Percentiles rank a stretch among this genome's conserved stretches.
These are phyloP conservation scores for Laetiporus sulphureus DNA, from an alignment of 1,284 basidiomycete genomes.

Conservation along the genomic window DNA sequence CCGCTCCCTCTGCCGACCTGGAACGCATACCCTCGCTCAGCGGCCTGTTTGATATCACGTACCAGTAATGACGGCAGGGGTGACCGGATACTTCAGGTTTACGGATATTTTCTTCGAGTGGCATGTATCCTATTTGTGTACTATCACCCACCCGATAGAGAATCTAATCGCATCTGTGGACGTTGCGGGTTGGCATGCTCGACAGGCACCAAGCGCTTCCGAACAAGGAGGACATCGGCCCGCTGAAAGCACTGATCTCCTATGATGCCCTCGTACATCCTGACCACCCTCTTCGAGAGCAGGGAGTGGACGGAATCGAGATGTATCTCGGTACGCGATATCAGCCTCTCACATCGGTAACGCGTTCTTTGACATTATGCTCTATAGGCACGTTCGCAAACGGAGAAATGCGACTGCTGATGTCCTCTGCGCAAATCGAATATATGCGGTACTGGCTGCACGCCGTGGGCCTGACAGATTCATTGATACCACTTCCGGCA, in stretches of 20 bases:
- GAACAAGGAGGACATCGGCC: slow-evolving; percentile 45
- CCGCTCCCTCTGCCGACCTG: too few relatives aligned
- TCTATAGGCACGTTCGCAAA: slow-evolving; percentile 49
- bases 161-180: too few relatives aligned
- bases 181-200: neutral
- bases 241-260: slow-evolving; percentile 64
- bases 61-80: slow-evolving; percentile 23
- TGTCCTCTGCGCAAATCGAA: slow-evolving; percentile 78
- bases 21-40: too few relatives aligned
- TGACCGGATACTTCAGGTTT: slow-evolving; percentile 72
- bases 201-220: slow-evolving; percentile 38
- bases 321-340: slow-evolving; percentile 65
- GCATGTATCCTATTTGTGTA: slow-evolving; percentile 26
- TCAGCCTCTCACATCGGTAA: slow-evolving; percentile 2
- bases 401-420: slow-evolving; percentile 66
- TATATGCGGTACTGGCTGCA: slow-evolving; percentile 83
- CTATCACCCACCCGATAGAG: neutral
- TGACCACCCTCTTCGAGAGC: slow-evolving; percentile 65
- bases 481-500: slow-evolving; percentile 61
- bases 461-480: slow-evolving; percentile 60
- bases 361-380: slow-evolving; percentile 2
- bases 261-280: slow-evolving; percentile 59
- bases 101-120: slow-evolving; percentile 76
- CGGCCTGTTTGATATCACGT: too few relatives aligned
- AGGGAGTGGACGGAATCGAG: slow-evolving; percentile 56